phyloP scores from a whole-genome alignment of 176 grass and related monocot genomes.

The Oryza nivara region DNA sequence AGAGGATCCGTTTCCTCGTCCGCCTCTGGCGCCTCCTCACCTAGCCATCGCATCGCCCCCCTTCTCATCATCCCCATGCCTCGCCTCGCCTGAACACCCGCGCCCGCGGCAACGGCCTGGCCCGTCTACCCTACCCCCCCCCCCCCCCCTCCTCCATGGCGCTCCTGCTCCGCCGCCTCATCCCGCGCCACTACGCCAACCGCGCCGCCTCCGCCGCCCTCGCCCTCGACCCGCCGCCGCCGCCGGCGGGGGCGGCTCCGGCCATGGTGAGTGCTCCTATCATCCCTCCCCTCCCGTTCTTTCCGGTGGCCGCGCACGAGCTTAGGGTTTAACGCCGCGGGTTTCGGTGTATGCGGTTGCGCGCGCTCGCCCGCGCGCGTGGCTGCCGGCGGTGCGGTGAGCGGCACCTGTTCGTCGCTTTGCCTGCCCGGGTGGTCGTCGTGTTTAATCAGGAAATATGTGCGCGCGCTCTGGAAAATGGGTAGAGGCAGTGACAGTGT shows the following conservation, averaged over 20 bases:
- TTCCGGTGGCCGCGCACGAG: not conserved
- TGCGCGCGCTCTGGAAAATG: too few relatives aligned
- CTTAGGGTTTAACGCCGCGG: not conserved
- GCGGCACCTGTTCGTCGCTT: constrained; percentile 12
- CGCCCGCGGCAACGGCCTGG: not conserved
- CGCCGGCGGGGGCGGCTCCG: constrained; percentile 22
- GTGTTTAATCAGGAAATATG: not conserved
- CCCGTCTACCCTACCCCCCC: not conserved
- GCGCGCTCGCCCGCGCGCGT: too few relatives aligned
- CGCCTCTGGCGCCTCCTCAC: too few relatives aligned
- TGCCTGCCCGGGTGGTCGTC: not conserved
- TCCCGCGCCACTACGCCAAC: constrained; percentile 49
- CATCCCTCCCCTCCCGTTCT: not conserved
- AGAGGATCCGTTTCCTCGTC: too few relatives aligned
- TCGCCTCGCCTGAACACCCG: constrained; percentile 30
- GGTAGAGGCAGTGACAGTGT: too few relatives aligned
- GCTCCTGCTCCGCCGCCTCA: constrained; percentile 69
- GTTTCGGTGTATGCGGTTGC: not conserved
- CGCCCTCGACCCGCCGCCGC: not conserved
- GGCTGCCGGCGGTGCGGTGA: not conserved
- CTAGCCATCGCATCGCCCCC: not conserved
- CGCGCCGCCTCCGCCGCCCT: constrained; percentile 26
- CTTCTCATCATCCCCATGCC: constrained; percentile 5
- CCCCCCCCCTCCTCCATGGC: constrained; percentile 47
- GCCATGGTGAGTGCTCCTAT: constrained; percentile 48